Base-by-base conservation (phyloP, 345 rosid genomes). In the Firmiana major region DNA sequence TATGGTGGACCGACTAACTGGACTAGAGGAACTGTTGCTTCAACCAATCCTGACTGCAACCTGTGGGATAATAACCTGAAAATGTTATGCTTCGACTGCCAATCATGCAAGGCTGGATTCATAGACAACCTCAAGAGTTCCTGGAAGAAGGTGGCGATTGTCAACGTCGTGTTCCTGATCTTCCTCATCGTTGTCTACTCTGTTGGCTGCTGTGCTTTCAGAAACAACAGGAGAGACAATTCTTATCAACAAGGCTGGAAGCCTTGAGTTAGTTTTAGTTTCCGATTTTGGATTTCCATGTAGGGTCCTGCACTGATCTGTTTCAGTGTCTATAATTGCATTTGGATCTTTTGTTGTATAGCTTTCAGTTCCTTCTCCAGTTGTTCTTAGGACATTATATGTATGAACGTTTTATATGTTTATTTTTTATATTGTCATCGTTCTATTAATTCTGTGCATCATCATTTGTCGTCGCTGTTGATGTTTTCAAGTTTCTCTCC, bases 101-200 rank as follows among this genome's bases (percentile, higher is more conserved):
- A 88, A 70, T 80, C 99, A 0, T 95, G 98, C 93, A 95, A 95
- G 81, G 99, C 93, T 4, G 97, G 98, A 16, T 84, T 95, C 62
- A 84, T 95, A 24, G 86, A 92, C 80, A 90, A 86, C 91, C 75
- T 93, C 79, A 91, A 80, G 88, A 70, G 69, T 9, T 87, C 90
- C 49, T 93, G 98, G 99, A 92, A 88, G 88, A 86, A 83, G 82
- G 90, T 90, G 49, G 93, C 99, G 7, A 65, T 84, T 9, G 73
- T 90, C 69, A 89, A 90, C 88, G 84, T 91, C 8, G 48, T 92
- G 6, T 90, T 91, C 91, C 91, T 95, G n/a, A 10, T 93, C 0
- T 80, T 88, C 87, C 93, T 95, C 78, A 79, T 91, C 69, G 58
- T 90, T 7, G 84, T 93, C 48, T 92, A 92, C 81, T 87, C 93